Evolutionary conservation across 805 yeast species (phyloP).

Genomic region (Kuraishia floccosa): DNA sequence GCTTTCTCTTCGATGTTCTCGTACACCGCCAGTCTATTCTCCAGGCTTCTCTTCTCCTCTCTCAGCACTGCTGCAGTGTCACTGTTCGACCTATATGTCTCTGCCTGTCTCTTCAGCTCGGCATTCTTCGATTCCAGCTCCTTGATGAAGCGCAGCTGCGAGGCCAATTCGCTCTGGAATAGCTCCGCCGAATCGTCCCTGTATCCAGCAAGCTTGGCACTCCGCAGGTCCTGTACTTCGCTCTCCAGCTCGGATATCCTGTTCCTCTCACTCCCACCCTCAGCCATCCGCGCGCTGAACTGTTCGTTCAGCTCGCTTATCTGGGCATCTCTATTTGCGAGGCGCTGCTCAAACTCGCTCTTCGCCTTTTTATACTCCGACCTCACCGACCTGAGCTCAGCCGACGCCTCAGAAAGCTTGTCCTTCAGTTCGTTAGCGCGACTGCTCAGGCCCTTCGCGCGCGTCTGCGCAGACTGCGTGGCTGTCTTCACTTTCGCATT

Average conservation of each 20-base stretch:
- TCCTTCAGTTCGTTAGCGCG: not conserved
- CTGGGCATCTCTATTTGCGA: not conserved
- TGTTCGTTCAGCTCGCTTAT: not conserved
- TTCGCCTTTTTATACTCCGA: too few species aligned
- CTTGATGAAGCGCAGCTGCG: slow-evolving; percentile 32
- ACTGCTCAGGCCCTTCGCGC: not conserved
- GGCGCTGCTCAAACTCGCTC: not conserved
- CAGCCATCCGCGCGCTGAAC: not conserved
- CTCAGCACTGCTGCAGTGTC: slow-evolving; percentile 37
- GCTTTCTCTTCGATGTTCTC: slow-evolving; percentile 31
- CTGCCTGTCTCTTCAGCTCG: slow-evolving; percentile 39
- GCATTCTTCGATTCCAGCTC: slow-evolving; percentile 41
- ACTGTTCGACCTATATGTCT: slow-evolving; percentile 33
- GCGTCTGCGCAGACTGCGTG: not conserved
- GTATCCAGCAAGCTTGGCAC: not conserved
- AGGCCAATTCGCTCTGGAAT: slow-evolving; percentile 10
- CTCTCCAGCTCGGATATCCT: not conserved
- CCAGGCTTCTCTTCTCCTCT: slow-evolving; percentile 38
- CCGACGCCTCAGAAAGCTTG: not conserved
- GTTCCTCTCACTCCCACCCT: not conserved
- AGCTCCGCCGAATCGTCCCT: not conserved
- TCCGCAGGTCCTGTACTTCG: too few species aligned
- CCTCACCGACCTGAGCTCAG: not conserved
- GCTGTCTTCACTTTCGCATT: not conserved
- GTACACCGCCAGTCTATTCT: slow-evolving; percentile 22